Base-by-base conservation (phyloP, 805 yeast genomes). In the Lipomyces lipofer region DNA sequence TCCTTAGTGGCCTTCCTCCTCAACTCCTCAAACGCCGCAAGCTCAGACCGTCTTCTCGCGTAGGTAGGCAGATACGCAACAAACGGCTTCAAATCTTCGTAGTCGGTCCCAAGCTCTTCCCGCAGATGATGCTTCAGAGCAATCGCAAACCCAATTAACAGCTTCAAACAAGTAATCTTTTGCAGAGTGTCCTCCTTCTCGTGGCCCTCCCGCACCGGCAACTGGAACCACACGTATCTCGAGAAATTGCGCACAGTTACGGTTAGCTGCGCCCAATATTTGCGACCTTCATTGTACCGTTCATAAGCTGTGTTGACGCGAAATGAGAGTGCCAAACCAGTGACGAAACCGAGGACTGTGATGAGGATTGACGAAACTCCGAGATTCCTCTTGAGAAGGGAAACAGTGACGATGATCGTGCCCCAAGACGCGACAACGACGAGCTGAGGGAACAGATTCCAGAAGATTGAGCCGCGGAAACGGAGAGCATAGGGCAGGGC, bases 81-180 rank as follows among this genome's bases (percentile, higher is more conserved):
- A 22, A 51, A 48, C 7, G 54, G 55, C n/a, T 43, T 40, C 46
- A 58, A 30, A 29, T 58, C 62, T 15, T 57, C 62, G 35, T 58
- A 57, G 32, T 58, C 62, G 2, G 52, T 57, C 15, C 62, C 62
- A 2, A 56, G 46, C 29, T 58, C 62, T 36, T 58, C 62, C 1
- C 62, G 57, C n/a, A 58, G 57, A 32, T 58, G 62, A 22, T 58
- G 62, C 36, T 58, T 58, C 9, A 56, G 52, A 15, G 62, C 62
- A 7, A 58, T 47, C 4, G 61, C 44, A 21, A 58, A 58, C 10
- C 52, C 62, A 5, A 49, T 42, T 36, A 58, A 29, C 24, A 58
- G 52, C 44, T 49, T 58, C 27, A 58, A 36, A 3, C 45, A 43
- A 12, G 50, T 43, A 21, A 51, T 43, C 38, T 57, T 56, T 42